phyloP scores from a whole-genome alignment of 805 yeast genomes.

The Priceomyces carsonii region DNA sequence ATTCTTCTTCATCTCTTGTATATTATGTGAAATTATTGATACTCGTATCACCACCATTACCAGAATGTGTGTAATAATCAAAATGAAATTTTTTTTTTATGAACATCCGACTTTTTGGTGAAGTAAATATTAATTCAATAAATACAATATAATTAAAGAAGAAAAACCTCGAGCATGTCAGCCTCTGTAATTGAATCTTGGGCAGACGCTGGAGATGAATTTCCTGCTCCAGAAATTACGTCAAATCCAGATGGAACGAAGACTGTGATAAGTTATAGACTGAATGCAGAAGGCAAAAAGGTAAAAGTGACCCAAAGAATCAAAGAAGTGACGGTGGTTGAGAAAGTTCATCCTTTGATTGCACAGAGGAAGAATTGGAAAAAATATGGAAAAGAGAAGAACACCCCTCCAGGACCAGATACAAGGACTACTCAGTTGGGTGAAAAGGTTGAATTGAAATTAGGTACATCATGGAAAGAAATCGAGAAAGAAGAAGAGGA shows the following conservation, averaged over 20 bases:
- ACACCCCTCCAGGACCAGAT: slow-evolving; percentile 81
- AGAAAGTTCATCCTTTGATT: slow-evolving; percentile 78
- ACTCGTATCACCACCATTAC: no score
- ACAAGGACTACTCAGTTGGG: slow-evolving; percentile 85
- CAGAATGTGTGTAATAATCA: no score
- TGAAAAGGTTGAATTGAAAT: slow-evolving; percentile 74
- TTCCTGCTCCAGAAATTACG: slow-evolving; percentile 72
- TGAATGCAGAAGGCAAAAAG: slow-evolving; percentile 77
- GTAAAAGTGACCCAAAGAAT: slow-evolving; percentile 86
- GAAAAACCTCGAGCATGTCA: slow-evolving; percentile 21
- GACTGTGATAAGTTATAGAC: slow-evolving; percentile 76
- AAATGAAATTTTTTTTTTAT: slow-evolving; percentile 6
- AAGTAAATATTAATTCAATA: no score
- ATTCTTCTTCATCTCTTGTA: no score
- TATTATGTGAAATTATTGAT: no score
- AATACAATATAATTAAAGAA: slow-evolving; percentile 2
- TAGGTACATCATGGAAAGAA: slow-evolving; percentile 78
- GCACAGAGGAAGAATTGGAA: slow-evolving; percentile 89
- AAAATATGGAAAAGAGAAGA: slow-evolving; percentile 81
- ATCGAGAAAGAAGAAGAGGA: slow-evolving; percentile 72
- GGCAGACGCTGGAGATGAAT: slow-evolving; percentile 76
- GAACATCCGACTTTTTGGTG: no score
- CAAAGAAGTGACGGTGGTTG: slow-evolving; percentile 72
- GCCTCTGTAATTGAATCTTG: slow-evolving; percentile 49
- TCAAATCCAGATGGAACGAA: slow-evolving; percentile 86